Evolutionary conservation across 2,329 filamentous ascomycete species (phyloP).

Genomic region (Fusarium tupiense): DNA sequence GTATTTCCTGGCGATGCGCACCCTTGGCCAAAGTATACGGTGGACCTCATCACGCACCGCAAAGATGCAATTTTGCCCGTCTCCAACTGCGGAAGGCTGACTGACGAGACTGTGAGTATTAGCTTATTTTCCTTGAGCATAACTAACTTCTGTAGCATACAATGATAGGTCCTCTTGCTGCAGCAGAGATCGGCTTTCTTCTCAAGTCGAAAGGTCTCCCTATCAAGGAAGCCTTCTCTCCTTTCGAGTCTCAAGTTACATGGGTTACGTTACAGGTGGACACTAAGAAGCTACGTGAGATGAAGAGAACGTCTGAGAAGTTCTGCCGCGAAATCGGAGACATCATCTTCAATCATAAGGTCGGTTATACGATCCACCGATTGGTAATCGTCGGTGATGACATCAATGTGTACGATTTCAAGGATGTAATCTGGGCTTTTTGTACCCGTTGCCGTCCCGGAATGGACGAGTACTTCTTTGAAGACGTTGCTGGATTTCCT

Average conservation of each 20-base stretch:
- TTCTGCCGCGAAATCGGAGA: slow-evolving; percentile 22
- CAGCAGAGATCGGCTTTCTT: slow-evolving; percentile 1
- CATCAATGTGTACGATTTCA: slow-evolving; percentile 56
- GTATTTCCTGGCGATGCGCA: not conserved
- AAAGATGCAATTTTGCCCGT: slow-evolving; percentile 26
- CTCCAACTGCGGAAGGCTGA: slow-evolving; percentile 18
- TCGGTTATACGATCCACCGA: slow-evolving; percentile 56
- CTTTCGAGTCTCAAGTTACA: slow-evolving; percentile 58
- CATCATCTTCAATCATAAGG: slow-evolving; percentile 13
- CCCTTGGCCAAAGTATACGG: slow-evolving; percentile 11
- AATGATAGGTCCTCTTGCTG: slow-evolving; percentile 32
- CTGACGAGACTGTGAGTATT: slow-evolving; percentile 5
- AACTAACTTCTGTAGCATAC: slow-evolving; percentile 16
- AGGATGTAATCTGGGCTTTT: slow-evolving; percentile 61
- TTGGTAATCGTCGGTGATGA: slow-evolving; percentile 59
- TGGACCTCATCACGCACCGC: slow-evolving; percentile 26
- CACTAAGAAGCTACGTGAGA: slow-evolving; percentile 61
- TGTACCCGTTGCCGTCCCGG: slow-evolving; percentile 57
- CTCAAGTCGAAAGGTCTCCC: slow-evolving; percentile 48
- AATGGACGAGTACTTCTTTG: slow-evolving; percentile 55
- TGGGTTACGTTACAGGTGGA: slow-evolving; percentile 66
- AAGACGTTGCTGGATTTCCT: slow-evolving; percentile 55
- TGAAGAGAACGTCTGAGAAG: slow-evolving; percentile 7
- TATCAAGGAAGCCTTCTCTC: slow-evolving; percentile 54
- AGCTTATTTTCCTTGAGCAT: rapidly evolving